Evolutionary conservation across 169 alveolate genomes (phyloP).

Genomic region (Plasmodium blacklocki): DNA sequence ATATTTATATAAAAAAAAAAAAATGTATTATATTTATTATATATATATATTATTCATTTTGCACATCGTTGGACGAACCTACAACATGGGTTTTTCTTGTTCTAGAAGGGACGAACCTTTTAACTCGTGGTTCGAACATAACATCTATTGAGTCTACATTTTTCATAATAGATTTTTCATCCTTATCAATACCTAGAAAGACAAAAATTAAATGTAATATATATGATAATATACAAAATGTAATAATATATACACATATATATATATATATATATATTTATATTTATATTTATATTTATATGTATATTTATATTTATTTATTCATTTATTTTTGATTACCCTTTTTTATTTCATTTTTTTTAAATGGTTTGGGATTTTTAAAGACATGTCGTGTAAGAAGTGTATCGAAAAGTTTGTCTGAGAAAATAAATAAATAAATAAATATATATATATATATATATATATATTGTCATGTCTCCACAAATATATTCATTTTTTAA

Average conservation of each 20-base stretch:
- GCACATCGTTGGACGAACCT: slow-evolving; percentile 12
- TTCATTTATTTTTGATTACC: neutral
- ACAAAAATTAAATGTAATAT: neutral
- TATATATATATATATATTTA: neutral
- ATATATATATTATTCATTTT: too few species aligned
- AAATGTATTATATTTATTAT: too few species aligned
- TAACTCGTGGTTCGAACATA: slow-evolving; percentile 35
- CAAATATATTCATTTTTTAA: too few species aligned
- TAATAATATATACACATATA: neutral
- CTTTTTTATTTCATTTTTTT: neutral
- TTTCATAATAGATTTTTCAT: slow-evolving; percentile 32
- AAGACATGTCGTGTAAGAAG: too few species aligned
- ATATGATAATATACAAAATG: neutral
- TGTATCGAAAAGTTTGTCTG: neutral
- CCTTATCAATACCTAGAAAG: slow-evolving; percentile 25
- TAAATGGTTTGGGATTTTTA: neutral
- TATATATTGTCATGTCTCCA: neutral
- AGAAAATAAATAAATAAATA: neutral
- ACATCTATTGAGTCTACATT: slow-evolving; percentile 38
- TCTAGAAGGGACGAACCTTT: slow-evolving; percentile 47
- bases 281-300: neutral
- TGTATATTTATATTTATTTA: neutral
- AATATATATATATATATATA: neutral
- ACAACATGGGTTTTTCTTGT: slow-evolving; percentile 27
- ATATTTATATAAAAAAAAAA: too few species aligned